These are phyloP conservation scores for Geotrichum carabidarum DNA, from an alignment of 1,139 yeast genomes.

Conservation along the genomic window DNA sequence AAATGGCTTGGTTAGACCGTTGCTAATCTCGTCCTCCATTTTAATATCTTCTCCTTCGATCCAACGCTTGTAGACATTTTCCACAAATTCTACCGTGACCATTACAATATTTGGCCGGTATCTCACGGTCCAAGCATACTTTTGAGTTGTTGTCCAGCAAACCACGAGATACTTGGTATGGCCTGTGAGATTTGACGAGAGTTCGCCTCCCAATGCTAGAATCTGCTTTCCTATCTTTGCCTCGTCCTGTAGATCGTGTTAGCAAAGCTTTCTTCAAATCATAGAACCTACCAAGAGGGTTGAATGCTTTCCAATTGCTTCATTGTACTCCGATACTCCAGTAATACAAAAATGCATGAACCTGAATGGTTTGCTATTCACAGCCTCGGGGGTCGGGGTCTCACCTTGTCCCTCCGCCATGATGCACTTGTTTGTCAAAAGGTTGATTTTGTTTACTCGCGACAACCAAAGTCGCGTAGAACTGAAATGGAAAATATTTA, in stretches of 20 bases:
- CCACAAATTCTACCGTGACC: conserved; percentile 47
- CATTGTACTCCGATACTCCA: conserved; percentile 16
- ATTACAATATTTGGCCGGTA: conserved; percentile 57
- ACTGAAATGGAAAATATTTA: neutral
- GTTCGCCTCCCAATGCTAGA: conserved; percentile 58
- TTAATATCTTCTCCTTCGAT: conserved; percentile 45
- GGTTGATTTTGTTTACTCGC: neutral
- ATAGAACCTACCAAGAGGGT: conserved; percentile 6
- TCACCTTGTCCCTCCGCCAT: neutral
- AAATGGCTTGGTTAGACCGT: conserved; percentile 44
- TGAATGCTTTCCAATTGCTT: neutral
- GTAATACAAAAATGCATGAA: conserved; percentile 18
- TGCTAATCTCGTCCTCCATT: conserved; percentile 29
- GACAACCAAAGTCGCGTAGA: neutral
- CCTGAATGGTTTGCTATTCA: conserved; percentile 14
- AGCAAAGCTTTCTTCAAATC: neutral
- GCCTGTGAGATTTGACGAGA: conserved; percentile 57
- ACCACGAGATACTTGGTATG: conserved; percentile 65
- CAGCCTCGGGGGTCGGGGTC: neutral
- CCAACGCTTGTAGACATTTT: conserved; percentile 50
- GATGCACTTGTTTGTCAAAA: no score
- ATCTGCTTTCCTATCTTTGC: conserved; percentile 33
- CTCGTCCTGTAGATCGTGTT: conserved; percentile 23
- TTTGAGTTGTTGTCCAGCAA: conserved; percentile 57
- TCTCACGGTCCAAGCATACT: conserved; percentile 59